Conservation (phyloP, 352 stramenopile species). For the Thalassiosira tumida region DNA sequence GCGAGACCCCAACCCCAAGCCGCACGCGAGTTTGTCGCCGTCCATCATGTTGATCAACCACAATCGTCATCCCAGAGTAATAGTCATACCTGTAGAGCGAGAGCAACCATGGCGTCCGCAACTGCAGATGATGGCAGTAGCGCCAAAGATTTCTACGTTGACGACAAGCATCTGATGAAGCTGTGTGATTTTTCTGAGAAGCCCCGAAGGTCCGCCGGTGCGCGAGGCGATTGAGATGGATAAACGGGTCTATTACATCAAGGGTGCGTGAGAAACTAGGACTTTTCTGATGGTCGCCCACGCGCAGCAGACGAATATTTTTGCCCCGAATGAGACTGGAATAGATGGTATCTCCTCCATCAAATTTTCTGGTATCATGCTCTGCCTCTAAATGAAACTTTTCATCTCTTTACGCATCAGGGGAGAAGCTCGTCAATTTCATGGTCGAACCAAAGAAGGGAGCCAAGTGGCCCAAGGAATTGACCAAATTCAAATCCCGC, state of each 20-base stretch:
- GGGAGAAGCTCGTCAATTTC: conserved; percentile 91
- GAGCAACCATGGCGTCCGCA: conserved; percentile 72
- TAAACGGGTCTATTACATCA: conserved; percentile 92
- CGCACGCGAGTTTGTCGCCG: too few relatives aligned
- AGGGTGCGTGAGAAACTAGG: conserved; percentile 88
- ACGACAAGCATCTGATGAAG: conserved; percentile 89
- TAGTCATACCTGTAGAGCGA: too few relatives aligned
- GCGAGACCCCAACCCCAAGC: too few relatives aligned
- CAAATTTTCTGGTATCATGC: neutral
- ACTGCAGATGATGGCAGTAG: conserved; percentile 30
- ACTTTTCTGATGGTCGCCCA: too few relatives aligned
- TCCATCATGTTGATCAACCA: too few relatives aligned
- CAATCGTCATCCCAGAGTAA: too few relatives aligned
- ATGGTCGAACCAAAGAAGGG: conserved; percentile 91
- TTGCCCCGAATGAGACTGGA: neutral
- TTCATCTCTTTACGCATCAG: conserved; percentile 71
- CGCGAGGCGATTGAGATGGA: conserved; percentile 91
- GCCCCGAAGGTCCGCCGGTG: conserved; percentile 86
- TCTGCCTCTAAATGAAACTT: conserved; percentile 21
- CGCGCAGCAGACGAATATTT: too few relatives aligned
- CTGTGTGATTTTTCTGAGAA: conserved; percentile 90
- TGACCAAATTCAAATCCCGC: conserved; percentile 89
- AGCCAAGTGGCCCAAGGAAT: conserved; percentile 90
- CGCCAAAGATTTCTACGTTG: conserved; percentile 88
- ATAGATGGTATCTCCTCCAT: neutral